These are phyloP conservation scores for Suillus tomentosus DNA, from an alignment of 768 basidiomycete species.

Conservation along the genomic window DNA sequence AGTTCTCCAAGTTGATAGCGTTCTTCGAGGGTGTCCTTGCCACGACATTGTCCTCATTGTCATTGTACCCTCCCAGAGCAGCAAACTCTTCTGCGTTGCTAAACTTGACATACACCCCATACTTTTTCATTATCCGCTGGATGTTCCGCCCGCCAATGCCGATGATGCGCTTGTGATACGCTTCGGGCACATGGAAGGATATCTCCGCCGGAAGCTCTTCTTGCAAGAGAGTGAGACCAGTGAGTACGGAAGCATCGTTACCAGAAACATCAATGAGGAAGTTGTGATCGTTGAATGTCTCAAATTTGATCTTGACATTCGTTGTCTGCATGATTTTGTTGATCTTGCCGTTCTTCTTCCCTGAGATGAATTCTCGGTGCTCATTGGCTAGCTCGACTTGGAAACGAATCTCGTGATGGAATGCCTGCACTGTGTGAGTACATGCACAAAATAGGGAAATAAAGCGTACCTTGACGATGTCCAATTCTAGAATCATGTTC, in stretches of 20 bases:
- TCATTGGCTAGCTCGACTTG: slow-evolving; percentile 98
- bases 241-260: slow-evolving; percentile 79
- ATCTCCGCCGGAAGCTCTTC: slow-evolving; percentile 99
- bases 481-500: slow-evolving; percentile 84
- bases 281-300: slow-evolving; percentile 96
- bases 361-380: slow-evolving; percentile 97
- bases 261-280: slow-evolving; percentile 92
- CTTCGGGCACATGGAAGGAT: slow-evolving; percentile 97
- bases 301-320: slow-evolving; percentile 98
- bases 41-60: slow-evolving; percentile 98
- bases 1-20: slow-evolving; percentile 88
- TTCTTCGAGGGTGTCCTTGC: slow-evolving; percentile 99
- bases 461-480: slow-evolving; percentile 76
- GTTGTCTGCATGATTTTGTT: slow-evolving; percentile 99
- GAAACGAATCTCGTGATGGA: slow-evolving; percentile 97
- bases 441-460: background rate
- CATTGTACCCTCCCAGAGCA: slow-evolving; percentile 89
- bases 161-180: slow-evolving; percentile 98
- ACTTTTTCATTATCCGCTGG: slow-evolving; percentile 99
- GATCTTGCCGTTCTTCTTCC: slow-evolving; percentile 99
- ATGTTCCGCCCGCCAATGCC: slow-evolving; percentile 98
- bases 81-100: slow-evolving; percentile 98
- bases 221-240: slow-evolving; percentile 86
- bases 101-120: slow-evolving; percentile 99
- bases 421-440: slow-evolving; percentile 51